phyloP scores from a whole-genome alignment of 805 yeast genomes.

The Candida pseudofarinosa region DNA sequence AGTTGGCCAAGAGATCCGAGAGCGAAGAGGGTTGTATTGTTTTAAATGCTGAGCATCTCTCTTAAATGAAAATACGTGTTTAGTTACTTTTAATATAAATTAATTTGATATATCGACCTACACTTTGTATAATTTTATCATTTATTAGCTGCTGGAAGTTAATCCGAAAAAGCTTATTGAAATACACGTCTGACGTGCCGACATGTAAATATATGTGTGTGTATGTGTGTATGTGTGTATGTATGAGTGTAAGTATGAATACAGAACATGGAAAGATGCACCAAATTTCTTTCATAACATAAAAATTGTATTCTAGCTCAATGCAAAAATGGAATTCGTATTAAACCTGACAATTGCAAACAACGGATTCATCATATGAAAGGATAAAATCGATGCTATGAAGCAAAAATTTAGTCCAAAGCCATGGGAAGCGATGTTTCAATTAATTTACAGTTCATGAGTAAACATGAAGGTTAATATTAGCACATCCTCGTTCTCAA shows the following conservation, averaged over 20 bases:
- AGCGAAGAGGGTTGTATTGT: constrained; percentile 63
- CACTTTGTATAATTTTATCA: background rate
- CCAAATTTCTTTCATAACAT: background rate
- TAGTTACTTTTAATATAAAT: background rate
- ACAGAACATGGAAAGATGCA: background rate
- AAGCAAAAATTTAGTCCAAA: background rate
- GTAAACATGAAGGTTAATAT: background rate
- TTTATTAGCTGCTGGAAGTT: background rate
- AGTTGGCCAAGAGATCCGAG: constrained; percentile 31
- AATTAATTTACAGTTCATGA: background rate
- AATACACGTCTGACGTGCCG: background rate
- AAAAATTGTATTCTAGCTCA: background rate
- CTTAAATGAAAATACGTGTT: constrained; percentile 1
- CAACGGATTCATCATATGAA: no score
- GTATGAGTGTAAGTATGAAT: background rate
- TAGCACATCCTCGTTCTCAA: background rate
- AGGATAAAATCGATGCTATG: background rate
- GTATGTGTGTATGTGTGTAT: background rate
- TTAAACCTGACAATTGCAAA: no score
- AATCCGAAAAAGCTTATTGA: background rate
- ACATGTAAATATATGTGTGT: background rate
- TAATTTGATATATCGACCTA: background rate
- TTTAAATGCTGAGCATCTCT: constrained; percentile 29
- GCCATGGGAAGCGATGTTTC: background rate
- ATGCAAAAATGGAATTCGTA: background rate